A percentile compares a stretch with the other conserved stretches of the same genome.
Evolutionary conservation across 148 eudicot genomes (phyloP).

Genomic region (Oxyria digyna): DNA sequence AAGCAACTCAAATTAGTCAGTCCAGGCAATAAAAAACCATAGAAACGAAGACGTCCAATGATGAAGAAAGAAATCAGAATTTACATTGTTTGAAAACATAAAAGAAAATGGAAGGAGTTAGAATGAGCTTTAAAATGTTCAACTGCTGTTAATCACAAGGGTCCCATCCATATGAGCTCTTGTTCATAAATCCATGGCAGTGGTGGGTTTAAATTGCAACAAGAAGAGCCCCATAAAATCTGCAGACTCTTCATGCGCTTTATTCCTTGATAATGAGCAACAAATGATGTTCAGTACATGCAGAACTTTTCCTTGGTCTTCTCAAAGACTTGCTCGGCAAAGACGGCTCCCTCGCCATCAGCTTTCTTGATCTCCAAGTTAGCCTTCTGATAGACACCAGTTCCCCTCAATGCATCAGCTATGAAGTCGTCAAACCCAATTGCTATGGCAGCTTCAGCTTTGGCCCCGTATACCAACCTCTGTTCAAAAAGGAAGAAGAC

Average conservation of each 20-base stretch:
- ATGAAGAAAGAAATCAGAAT: not conserved
- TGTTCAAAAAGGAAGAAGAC: not conserved
- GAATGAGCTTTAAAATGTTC: not conserved
- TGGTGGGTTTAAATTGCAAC: not conserved
- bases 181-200: not conserved
- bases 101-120: not conserved
- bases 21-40: not conserved
- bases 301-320: conserved; percentile 8
- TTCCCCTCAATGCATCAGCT: conserved; percentile 41
- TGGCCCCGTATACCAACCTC: conserved; percentile 33
- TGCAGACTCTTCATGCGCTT: not conserved
- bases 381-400: conserved; percentile 13
- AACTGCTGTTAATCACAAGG: not conserved
- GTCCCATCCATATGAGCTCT: not conserved
- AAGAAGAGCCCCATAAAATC: not conserved
- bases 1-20: not conserved
- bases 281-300: not conserved
- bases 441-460: conserved; percentile 67
- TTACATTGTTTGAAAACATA: not conserved
- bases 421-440: conserved; percentile 59
- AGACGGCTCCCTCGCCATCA: conserved; percentile 3
- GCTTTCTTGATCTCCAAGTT: conserved; percentile 10
- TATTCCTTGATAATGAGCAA: not conserved
- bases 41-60: not conserved
- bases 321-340: conserved; percentile 9